phyloP scores from a whole-genome alignment of 805 yeast species.

The Metschnikowia baotianmanensis region DNA sequence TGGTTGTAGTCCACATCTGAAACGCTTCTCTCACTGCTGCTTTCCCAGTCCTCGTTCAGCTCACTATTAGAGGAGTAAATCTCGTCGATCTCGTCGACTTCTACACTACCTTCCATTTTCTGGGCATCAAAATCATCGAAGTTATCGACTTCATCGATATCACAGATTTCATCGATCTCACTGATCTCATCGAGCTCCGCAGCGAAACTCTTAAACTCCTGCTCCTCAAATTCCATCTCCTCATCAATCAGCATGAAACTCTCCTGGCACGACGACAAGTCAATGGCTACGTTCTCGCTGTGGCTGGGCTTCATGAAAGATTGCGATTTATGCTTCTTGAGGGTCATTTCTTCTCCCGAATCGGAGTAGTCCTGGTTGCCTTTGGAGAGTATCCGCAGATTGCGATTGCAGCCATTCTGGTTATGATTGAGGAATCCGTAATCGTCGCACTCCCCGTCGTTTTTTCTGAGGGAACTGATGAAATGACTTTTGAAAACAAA shows the following conservation, averaged over 20 bases:
- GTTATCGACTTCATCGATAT: not conserved
- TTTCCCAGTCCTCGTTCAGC: constrained; percentile 20
- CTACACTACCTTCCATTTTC: not conserved
- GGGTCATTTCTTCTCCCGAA: constrained; percentile 16
- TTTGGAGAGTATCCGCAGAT: constrained; percentile 14
- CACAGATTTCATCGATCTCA: not conserved
- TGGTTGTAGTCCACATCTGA: constrained; percentile 22
- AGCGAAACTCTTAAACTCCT: constrained; percentile 3
- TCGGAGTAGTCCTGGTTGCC: constrained; percentile 10
- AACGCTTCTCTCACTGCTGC: constrained; percentile 12
- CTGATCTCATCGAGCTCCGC: not conserved
- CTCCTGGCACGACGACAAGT: constrained; percentile 9
- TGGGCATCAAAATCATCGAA: too few relatives aligned
- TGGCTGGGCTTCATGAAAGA: constrained; percentile 23
- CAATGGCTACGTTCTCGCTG: constrained; percentile 5
- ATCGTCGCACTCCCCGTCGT: constrained; percentile 9
- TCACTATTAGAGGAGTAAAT: not conserved
- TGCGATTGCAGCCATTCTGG: constrained; percentile 12
- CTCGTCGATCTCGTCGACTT: constrained; percentile 13
- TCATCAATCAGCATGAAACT: constrained; percentile 11
- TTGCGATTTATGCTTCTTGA: constrained; percentile 39
- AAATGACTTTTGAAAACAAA: constrained; percentile 20
- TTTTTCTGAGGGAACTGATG: constrained; percentile 11
- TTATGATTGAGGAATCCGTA: constrained; percentile 13
- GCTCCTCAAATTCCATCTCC: constrained; percentile 12